A percentile compares a stretch with the other conserved stretches of the same genome.
Conservation (phyloP, 805 yeast species). For the Saturnispora saitoi region DNA sequence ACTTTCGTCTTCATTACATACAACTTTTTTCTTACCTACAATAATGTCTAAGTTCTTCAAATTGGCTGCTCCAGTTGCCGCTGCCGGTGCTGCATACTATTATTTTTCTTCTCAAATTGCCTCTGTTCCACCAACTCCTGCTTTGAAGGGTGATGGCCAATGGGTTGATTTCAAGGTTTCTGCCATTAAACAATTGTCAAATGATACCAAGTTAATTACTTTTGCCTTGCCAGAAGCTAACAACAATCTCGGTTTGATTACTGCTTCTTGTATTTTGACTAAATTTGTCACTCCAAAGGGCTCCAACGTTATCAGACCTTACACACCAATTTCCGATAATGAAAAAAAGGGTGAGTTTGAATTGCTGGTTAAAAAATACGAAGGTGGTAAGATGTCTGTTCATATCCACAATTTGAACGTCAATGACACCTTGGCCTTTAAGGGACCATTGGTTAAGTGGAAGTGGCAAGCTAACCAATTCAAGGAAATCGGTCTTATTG, state of each 20-base stretch:
- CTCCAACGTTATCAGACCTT: conserved; percentile 75
- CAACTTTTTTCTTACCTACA: background rate
- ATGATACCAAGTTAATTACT: conserved; percentile 58
- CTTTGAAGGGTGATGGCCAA: conserved; percentile 54
- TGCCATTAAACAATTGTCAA: conserved; percentile 41
- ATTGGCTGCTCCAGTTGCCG: conserved; percentile 19
- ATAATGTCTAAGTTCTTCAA: conserved; percentile 13
- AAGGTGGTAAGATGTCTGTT: conserved; percentile 80
- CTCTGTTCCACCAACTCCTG: conserved; percentile 28
- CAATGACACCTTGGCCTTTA: conserved; percentile 78
- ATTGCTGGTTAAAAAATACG: conserved; percentile 77
- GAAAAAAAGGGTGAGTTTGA: conserved; percentile 67
- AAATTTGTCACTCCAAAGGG: conserved; percentile 82
- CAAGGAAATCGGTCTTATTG: conserved; percentile 71
- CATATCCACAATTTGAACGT: conserved; percentile 64
- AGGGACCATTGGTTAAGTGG: conserved; percentile 92
- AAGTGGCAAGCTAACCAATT: conserved; percentile 82
- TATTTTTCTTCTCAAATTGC: conserved; percentile 20
- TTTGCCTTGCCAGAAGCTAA: conserved; percentile 63
- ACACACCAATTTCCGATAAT: conserved; percentile 76
- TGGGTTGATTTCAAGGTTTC: conserved; percentile 64
- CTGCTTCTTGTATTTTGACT: conserved; percentile 75
- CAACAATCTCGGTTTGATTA: conserved; percentile 63
- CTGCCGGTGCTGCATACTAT: conserved; percentile 36
- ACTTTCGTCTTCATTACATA: background rate